A percentile compares a stretch with the other conserved stretches of the same genome.
Evolutionary conservation across 768 basidiomycete species (phyloP).

Genomic region (Coprinopsis strossmayeri): DNA sequence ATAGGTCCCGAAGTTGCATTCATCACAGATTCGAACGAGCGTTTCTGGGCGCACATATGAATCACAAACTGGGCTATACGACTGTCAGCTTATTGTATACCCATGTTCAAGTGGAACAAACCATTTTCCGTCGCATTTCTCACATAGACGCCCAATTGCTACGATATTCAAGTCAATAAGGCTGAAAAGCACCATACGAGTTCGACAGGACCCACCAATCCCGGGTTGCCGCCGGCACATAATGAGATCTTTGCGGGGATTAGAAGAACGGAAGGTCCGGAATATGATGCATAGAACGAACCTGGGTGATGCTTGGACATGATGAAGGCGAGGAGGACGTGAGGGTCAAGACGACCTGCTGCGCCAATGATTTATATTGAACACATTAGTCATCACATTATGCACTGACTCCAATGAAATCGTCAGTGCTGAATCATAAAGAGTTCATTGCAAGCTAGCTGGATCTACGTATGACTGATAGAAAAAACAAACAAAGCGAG

Average conservation of each 20-base stretch:
- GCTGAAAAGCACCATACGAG: too few species aligned
- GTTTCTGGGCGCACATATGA: slow-evolving; percentile 99
- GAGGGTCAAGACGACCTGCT: not conserved
- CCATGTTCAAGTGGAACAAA: slow-evolving; percentile 28
- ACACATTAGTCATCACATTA: not conserved
- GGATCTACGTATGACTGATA: slow-evolving; percentile 4
- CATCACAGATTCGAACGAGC: slow-evolving; percentile 96
- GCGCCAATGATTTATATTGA: not conserved
- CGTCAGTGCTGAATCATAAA: not conserved
- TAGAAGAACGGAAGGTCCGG: slow-evolving; percentile 9
- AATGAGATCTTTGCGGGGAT: slow-evolving; percentile 66
- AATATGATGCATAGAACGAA: slow-evolving; percentile 19
- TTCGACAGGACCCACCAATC: slow-evolving; percentile 54
- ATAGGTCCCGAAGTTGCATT: slow-evolving; percentile 98
- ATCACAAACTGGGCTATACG: slow-evolving; percentile 88
- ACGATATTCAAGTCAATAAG: too few species aligned
- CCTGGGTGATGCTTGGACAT: slow-evolving; percentile 94
- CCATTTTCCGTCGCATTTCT: slow-evolving; percentile 99
- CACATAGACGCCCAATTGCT: slow-evolving; percentile 98
- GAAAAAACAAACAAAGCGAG: slow-evolving; percentile 3
- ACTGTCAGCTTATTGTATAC: slow-evolving; percentile 1
- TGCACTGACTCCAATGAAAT: not conserved
- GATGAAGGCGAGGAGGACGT: not conserved
- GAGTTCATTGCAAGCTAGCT: not conserved
- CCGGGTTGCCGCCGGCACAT: slow-evolving; percentile 98